Conservation (phyloP, 148 eudicot species). For the Mesembryanthemum crystallinum region DNA sequence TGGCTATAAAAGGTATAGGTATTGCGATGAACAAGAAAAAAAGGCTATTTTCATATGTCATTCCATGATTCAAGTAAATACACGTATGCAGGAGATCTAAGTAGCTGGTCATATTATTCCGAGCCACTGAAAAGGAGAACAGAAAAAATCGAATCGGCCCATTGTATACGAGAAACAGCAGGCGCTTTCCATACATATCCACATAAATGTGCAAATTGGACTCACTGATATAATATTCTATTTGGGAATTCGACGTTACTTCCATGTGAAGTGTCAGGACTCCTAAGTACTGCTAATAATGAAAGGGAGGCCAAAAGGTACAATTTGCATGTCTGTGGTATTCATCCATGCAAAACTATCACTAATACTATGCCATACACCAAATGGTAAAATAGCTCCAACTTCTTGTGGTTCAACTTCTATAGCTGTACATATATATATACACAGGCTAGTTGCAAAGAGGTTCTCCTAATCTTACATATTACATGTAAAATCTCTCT, state of each 20-base stretch:
- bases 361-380: conserved; percentile 2
- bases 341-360: conserved; percentile 22
- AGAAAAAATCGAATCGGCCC: conserved; percentile 19
- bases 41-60: conserved; percentile 3
- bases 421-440: conserved; percentile 14
- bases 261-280: conserved; percentile 29
- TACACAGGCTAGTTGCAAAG: neutral
- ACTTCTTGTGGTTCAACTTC: neutral
- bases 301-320: conserved; percentile 14
- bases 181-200: conserved; percentile 12
- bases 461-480: neutral
- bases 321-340: conserved; percentile 17
- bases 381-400: neutral
- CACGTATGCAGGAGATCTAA: conserved; percentile 1
- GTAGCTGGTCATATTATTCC: conserved; percentile 19
- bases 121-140: conserved; percentile 21
- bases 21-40: conserved; percentile 5
- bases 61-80: neutral
- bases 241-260: conserved; percentile 25
- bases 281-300: conserved; percentile 21
- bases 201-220: conserved; percentile 21
- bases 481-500: conserved; percentile 7
- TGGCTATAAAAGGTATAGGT: neutral
- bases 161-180: conserved; percentile 15
- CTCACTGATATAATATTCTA: conserved; percentile 14